Base-by-base conservation (phyloP, 2,329 filamentous ascomycete genomes). In the Apiospora hydei region DNA sequence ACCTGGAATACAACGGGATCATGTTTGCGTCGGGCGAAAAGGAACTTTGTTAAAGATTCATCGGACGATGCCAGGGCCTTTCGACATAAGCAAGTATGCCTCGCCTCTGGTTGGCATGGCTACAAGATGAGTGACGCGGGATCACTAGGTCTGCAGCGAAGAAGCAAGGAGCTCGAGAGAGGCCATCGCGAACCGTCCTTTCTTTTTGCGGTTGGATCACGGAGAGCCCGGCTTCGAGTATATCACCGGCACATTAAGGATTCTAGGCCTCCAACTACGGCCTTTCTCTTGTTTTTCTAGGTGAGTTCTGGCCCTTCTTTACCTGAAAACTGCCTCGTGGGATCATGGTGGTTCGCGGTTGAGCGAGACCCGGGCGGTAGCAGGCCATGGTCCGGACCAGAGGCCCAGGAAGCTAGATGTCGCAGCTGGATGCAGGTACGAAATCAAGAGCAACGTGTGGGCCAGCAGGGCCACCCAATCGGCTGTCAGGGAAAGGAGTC, bases 381-480 rank as follows among this genome's bases (percentile, higher is more conserved):
- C 34, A 21, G 34, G 11, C 34, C 18, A n/a, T 11, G 18, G 57
- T 21, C 21, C 57, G 30, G 57, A 4, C 30, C 30, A 11, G 34
- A 41, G 4, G 57, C 21, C 11, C 21, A 10, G 21, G 21, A n/a
- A 21, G 21, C 8, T 16, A 18, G 57, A 14, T 64, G 57, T 64
- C 57, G 57, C 57, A 64, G 18, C 41, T 41, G 34, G 2, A 64
- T 24, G 57, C 57, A 64, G 34, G 57, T 64, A 64, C 57, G 34
- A 41, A 41, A n/a, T 41, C 10, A 1, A 38, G 18, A 34, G 57
- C 57, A 41, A 41, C n/a, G 11, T 41, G 57, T 18, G 13, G 57
- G 34, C 16, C 53, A n/a, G 6, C 21, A 16, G 21, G 7, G 11
- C 34, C 30, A 64, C 34, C 30, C 30, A 34, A 38, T 61, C 30